A percentile compares a stretch with the other conserved stretches of the same genome.
These are phyloP conservation scores for Pilatotrama ljubarskyi DNA, from an alignment of 768 basidiomycete genomes.

Conservation along the genomic window DNA sequence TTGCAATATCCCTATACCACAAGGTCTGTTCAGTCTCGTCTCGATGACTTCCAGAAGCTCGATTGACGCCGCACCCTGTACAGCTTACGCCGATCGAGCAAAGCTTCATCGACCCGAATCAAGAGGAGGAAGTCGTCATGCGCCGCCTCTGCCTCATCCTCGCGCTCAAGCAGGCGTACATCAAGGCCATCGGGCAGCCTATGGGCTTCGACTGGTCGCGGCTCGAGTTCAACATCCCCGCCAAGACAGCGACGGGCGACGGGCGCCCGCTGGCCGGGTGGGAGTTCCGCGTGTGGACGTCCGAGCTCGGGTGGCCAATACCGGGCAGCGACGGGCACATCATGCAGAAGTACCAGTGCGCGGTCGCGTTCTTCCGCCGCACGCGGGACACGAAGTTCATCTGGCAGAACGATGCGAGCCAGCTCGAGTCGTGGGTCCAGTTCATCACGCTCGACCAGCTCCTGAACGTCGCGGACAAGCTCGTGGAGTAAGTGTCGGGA, in stretches of 20 bases:
- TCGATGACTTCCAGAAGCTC: background rate
- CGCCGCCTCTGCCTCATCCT: constrained; percentile 77
- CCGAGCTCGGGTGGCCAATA: constrained; percentile 59
- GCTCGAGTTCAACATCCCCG: constrained; percentile 77
- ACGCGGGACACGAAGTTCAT: constrained; percentile 65
- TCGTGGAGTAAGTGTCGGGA: constrained; percentile 49
- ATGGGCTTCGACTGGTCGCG: constrained; percentile 79
- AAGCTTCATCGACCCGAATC: constrained; percentile 49
- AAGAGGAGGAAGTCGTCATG: constrained; percentile 63
- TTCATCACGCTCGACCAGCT: constrained; percentile 83
- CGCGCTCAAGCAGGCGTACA: constrained; percentile 78
- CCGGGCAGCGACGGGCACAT: constrained; percentile 54
- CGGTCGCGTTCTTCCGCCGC: constrained; percentile 74
- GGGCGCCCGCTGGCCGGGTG: constrained; percentile 71
- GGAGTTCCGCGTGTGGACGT: constrained; percentile 84
- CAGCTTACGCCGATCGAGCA: constrained; percentile 55
- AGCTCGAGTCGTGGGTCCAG: constrained; percentile 79
- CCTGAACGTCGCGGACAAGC: constrained; percentile 74
- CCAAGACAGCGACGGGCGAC: constrained; percentile 63
- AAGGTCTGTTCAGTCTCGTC: constrained; percentile 50
- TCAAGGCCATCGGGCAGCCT: constrained; percentile 81
- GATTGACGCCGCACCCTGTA: constrained; percentile 24
- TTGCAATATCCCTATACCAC: constrained; percentile 71
- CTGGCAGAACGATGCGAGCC: constrained; percentile 66
- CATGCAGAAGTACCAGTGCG: constrained; percentile 75